phyloP scores from a whole-genome alignment of 768 basidiomycete genomes.

The Naganishia onofrii region DNA sequence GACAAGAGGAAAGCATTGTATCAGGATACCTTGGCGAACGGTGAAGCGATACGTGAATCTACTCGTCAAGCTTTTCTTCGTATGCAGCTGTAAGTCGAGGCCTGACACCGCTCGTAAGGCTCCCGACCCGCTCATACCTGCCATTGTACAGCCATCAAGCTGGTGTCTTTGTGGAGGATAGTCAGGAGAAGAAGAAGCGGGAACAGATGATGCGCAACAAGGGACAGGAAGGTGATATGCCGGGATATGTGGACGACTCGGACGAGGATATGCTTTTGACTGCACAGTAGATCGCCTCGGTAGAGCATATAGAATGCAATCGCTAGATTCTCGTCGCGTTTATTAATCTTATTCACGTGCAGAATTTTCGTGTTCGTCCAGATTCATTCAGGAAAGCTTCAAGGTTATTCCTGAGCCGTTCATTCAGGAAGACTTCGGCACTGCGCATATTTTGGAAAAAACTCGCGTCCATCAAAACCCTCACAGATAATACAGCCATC shows the following conservation, averaged over 20 bases:
- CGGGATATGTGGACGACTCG: slow-evolving; percentile 8
- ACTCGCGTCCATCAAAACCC: background rate
- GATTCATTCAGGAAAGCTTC: too few relatives aligned
- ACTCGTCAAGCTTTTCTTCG: slow-evolving; percentile 22
- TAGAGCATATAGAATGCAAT: background rate
- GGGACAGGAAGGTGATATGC: slow-evolving; percentile 1
- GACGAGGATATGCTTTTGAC: slow-evolving; percentile 17
- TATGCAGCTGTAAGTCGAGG: slow-evolving; percentile 30
- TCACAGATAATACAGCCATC: background rate
- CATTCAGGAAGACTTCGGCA: too few relatives aligned
- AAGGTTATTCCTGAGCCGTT: too few relatives aligned
- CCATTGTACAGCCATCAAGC: slow-evolving; percentile 1
- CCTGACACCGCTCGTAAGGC: background rate
- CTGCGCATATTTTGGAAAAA: too few relatives aligned
- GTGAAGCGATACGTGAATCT: slow-evolving; percentile 14
- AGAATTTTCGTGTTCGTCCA: background rate
- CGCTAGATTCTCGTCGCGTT: background rate
- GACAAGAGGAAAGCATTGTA: slow-evolving; percentile 25
- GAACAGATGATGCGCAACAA: background rate
- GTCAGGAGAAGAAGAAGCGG: slow-evolving; percentile 14
- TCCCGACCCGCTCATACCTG: background rate
- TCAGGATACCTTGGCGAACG: slow-evolving; percentile 14
- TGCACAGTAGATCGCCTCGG: background rate
- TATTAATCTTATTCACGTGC: background rate
- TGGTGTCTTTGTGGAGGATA: background rate